Evolutionary conservation across 208 protist genomes (phyloP).

Genomic region (Acanthamoeba rhysodes): DNA sequence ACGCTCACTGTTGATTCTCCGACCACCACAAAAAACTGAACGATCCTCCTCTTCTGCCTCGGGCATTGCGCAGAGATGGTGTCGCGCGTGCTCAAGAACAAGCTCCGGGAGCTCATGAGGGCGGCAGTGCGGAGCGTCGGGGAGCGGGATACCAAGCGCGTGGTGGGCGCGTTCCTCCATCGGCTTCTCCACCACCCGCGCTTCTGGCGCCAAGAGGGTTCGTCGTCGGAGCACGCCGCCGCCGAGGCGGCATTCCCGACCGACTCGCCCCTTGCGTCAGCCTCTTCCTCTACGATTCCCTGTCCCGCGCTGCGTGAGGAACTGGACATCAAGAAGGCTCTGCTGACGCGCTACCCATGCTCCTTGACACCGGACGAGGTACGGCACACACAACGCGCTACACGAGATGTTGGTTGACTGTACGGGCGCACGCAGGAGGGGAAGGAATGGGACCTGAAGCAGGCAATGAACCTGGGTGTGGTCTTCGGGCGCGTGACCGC

Average conservation of each 20-base stretch:
- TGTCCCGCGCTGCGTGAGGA: not conserved
- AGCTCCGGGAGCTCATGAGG: conserved; percentile 26
- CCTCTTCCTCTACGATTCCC: not conserved
- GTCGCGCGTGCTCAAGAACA: conserved; percentile 59
- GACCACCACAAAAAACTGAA: no score
- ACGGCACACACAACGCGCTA: not conserved
- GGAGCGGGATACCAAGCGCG: conserved; percentile 25
- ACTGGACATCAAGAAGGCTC: not conserved
- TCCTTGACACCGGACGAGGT: not conserved
- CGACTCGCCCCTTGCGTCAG: not conserved
- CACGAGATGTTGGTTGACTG: not conserved
- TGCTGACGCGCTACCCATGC: not conserved
- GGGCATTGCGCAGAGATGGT: conserved; percentile 9
- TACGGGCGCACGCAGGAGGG: not conserved
- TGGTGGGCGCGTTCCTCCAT: not conserved
- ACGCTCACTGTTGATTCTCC: not conserved
- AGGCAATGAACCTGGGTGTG: conserved; percentile 8
- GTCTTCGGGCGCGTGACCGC: conserved; percentile 52
- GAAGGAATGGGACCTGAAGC: not conserved
- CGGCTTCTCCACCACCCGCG: not conserved
- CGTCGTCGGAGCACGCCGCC: not conserved
- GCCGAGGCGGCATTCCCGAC: not conserved
- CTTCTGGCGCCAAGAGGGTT: not conserved
- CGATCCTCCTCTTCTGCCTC: not conserved
- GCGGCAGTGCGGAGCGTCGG: not conserved